Evolutionary conservation across 2,329 filamentous ascomycete genomes (phyloP), one percentile per base, ranked within the genome.

Genomic region (Colletotrichum cordylinicola): DNA sequence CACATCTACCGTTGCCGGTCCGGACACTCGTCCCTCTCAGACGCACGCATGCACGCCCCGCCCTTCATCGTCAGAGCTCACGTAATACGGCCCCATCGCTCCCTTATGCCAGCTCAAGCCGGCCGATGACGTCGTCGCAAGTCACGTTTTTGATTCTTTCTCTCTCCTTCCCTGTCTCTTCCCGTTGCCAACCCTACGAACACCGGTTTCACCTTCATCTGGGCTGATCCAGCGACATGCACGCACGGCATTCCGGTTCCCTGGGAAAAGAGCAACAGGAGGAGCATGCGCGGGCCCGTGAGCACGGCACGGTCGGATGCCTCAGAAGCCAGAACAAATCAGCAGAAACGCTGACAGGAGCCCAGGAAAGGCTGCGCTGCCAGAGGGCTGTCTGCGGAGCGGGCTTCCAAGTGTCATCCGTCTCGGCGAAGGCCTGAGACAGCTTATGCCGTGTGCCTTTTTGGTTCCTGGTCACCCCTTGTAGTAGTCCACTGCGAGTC

Each of bases 261-360:
- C 69, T 75, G 68, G 68, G 55, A 72, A 62, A 52, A 35, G 10
- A 43, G 18, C 21, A 62, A 27, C 2, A 31, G 62, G 16, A 61
- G 35, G 16, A 61, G 35, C 33, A 29, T 67, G 62, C 72, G 69
- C 72, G 43, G 68, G 68, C 39, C 68, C 61, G 68, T 67, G 72
- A 55, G 31, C 58, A 74, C 66, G 35, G 58, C 71, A 60, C 58
- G 67, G 66, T 70, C 71, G 48, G 67, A 52, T 65, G 71, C 55
- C 37, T 43, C 24, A 29, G 37, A 60, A 48, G 39, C 16, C 43
- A 71, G 35, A 43, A 39, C 60, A 48, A 31, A 60, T 72, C 61
- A 72, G 68, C 62, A 72, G 68, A 75, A 75, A 75, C 72, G 52
- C 62, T 72, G 62, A 75, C 72, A 75, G 68, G 68, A 75, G 55